Evolutionary conservation across 164 flowering plant species (phyloP), one percentile per base, ranked within the genome.

Genomic region (Nelumbo lutea): DNA sequence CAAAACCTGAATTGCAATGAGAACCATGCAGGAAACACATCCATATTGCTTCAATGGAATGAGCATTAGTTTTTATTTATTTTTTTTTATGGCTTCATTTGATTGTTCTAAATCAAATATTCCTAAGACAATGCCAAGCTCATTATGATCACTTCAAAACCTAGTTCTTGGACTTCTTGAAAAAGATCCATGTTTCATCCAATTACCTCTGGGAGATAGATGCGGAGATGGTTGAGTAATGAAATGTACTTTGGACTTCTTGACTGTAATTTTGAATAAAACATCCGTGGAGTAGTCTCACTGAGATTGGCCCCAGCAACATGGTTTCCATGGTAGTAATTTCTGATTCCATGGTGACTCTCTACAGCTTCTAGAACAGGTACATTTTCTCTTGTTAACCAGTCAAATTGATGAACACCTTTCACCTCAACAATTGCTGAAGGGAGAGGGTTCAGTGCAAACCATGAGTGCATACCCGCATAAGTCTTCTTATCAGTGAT

Each of bases 401-500:
- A 90, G 57, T 88, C 93, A 79, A 90, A 90, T 71, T 90, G 93
- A 76, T 88, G 93, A 73, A 88, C 75, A 56, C 90, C 87, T 80
- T 80, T 88, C 52, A 90, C 91, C 79, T 90, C 93, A 65, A 90
- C 78, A 65, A 84, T 83, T n/a, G 91, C 89, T 59, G 90, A 88
- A 62, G 79, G 71, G 40, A 80, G 70, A 8, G 96, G 83, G 68
- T 90, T 85, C 2, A 88, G 68, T n/a, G 93, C 90, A 80, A 90
- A 90, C 96, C 96, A 90, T 27, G 93, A 84, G 69, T 88, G 92
- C 92, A 88, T 90, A 40, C 88, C 89, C 44, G 96, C 88, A 74
- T 88, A 90, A 11, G 92, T 90, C 83, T 88, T 86, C 83, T 85
- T 88, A 75, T 90, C 96, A 15, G 96, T 90, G 64, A 90, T 88